A percentile compares a stretch with the other conserved stretches of the same genome.
phyloP scores from a whole-genome alignment of 192 early-diverging fungal genomes.

The Backusella australiensis region DNA sequence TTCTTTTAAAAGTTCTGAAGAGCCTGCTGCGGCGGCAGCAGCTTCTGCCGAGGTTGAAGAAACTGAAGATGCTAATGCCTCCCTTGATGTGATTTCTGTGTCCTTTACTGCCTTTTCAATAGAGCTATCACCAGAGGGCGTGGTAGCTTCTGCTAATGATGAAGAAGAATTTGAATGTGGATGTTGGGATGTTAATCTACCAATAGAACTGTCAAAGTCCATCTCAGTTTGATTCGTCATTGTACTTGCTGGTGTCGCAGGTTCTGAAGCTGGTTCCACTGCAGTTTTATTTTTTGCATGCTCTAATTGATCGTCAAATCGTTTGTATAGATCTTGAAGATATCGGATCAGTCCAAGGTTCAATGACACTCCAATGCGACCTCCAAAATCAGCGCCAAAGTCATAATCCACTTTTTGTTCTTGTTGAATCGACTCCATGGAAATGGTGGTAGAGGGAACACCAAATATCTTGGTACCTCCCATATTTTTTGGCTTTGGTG shows the following conservation, averaged over 20 bases:
- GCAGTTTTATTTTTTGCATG: slow-evolving; percentile 12
- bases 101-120: neutral
- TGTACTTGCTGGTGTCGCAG: neutral
- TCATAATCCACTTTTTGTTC: slow-evolving; percentile 25
- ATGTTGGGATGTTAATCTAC: neutral
- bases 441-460: slow-evolving; percentile 38
- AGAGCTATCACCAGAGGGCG: neutral
- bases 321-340: slow-evolving; percentile 38
- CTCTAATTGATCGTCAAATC: slow-evolving; percentile 38
- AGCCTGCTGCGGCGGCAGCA: neutral
- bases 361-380: slow-evolving; percentile 43
- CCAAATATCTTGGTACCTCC: slow-evolving; percentile 36
- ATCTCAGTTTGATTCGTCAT: neutral
- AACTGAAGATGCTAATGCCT: neutral
- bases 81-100: neutral
- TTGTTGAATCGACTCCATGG: slow-evolving; percentile 36
- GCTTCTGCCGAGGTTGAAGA: neutral
- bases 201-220: neutral
- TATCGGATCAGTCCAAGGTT: slow-evolving; percentile 45
- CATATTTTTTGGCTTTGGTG: slow-evolving; percentile 7
- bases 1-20: neutral
- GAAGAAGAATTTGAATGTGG: neutral
- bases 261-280: neutral
- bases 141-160: neutral
- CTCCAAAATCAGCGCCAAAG: slow-evolving; percentile 40